phyloP scores from a whole-genome alignment of 768 basidiomycete genomes.

The Daedaleopsis nitida region DNA sequence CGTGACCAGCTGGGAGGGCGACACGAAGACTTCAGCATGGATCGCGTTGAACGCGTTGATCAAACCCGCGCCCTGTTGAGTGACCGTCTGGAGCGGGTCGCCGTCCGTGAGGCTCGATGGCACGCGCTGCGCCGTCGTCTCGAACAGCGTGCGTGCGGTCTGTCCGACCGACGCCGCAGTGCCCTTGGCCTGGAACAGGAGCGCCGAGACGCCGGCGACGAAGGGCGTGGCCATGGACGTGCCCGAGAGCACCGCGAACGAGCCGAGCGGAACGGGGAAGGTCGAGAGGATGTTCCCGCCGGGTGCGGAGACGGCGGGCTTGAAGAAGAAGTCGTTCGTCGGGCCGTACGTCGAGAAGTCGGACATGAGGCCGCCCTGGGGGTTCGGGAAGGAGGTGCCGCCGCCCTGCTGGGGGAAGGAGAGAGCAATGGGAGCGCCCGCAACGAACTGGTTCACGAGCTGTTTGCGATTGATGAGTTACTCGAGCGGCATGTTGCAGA shows the following conservation, averaged over 20 bases:
- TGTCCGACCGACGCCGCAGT: constrained; percentile 32
- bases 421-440: constrained; percentile 43
- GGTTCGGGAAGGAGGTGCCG: constrained; percentile 46
- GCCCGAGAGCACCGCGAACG: constrained; percentile 20
- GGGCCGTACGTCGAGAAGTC: constrained; percentile 60
- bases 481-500: neutral
- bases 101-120: constrained; percentile 48
- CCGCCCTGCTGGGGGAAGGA: constrained; percentile 52
- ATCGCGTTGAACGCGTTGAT: constrained; percentile 62
- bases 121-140: constrained; percentile 49
- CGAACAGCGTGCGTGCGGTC: constrained; percentile 42
- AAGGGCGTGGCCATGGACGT: constrained; percentile 38
- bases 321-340: constrained; percentile 59
- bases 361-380: constrained; percentile 57
- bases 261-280: constrained; percentile 24
- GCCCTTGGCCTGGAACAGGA: constrained; percentile 45
- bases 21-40: constrained; percentile 50
- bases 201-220: constrained; percentile 47
- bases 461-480: neutral
- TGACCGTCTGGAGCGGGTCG: constrained; percentile 51
- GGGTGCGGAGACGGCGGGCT: constrained; percentile 54
- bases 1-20: constrained; percentile 57
- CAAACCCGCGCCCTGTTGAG: constrained; percentile 58
- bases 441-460: constrained; percentile 53
- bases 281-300: constrained; percentile 56